Percentiles rank a stretch among this genome's conserved stretches.
phyloP scores from a whole-genome alignment of 805 yeast genomes.

The Clavispora carvajalis region DNA sequence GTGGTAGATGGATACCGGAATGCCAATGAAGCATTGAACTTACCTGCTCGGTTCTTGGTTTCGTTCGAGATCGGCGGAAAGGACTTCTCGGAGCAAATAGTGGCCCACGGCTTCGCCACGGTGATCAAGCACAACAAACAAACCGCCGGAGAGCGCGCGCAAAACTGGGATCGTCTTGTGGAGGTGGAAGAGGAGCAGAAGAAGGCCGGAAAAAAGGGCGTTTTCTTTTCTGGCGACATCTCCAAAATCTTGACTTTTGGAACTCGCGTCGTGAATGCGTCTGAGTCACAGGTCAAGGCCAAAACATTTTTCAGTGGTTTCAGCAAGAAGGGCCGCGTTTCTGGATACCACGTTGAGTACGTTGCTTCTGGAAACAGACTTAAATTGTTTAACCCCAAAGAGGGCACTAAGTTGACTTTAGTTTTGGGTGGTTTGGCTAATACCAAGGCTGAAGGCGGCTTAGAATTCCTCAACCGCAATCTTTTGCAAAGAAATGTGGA shows the following conservation, averaged over 20 bases:
- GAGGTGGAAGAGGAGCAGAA: conserved; percentile 64
- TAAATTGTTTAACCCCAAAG: conserved; percentile 62
- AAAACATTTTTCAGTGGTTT: conserved; percentile 68
- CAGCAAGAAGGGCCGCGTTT: conserved; percentile 56
- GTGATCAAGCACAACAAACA: conserved; percentile 75
- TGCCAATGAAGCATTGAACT: conserved; percentile 47
- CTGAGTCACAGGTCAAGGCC: conserved; percentile 68
- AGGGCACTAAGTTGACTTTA: conserved; percentile 61
- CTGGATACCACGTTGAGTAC: conserved; percentile 57
- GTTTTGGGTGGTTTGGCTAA: conserved; percentile 70
- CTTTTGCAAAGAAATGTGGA: conserved; percentile 70
- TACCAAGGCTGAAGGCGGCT: conserved; percentile 31
- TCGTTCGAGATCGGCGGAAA: conserved; percentile 46
- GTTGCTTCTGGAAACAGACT: conserved; percentile 66
- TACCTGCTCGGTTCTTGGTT: conserved; percentile 64
- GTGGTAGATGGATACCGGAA: conserved; percentile 61
- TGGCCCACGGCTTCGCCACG: conserved; percentile 66
- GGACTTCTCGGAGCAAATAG: conserved; percentile 58
- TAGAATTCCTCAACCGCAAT: conserved; percentile 48
- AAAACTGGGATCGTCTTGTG: conserved; percentile 70
- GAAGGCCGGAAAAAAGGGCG: conserved; percentile 51
- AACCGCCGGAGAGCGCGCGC: conserved; percentile 59
- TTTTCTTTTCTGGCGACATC: conserved; percentile 46
- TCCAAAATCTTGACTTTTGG: conserved; percentile 47
- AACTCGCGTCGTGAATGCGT: conserved; percentile 70